Percentiles rank a stretch among this genome's conserved stretches.
phyloP scores from a whole-genome alignment of 768 basidiomycete genomes.

The Pleurotus salmoneostramineus region DNA sequence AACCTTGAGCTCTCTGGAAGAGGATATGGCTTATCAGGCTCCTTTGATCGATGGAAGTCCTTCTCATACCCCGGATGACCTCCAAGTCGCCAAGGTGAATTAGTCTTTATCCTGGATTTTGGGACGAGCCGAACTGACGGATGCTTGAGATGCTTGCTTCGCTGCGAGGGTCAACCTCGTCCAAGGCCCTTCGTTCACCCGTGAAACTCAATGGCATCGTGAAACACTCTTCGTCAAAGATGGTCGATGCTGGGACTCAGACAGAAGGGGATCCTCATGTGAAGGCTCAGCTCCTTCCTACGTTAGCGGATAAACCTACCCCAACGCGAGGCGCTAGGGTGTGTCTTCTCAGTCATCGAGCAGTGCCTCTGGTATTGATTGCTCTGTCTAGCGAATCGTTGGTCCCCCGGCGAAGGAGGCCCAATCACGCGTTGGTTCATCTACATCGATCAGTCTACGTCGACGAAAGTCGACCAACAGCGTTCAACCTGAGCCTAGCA shows the following conservation, averaged over 20 bases:
- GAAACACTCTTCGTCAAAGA: conserved; percentile 3
- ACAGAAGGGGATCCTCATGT: conserved; percentile 20
- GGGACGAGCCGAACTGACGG: background rate
- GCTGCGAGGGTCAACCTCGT: conserved; percentile 9
- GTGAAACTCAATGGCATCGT: background rate
- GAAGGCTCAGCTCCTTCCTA: background rate
- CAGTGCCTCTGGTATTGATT: background rate
- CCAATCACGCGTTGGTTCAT: conserved; percentile 24
- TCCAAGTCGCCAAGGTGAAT: conserved; percentile 57
- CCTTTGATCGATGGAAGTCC: conserved; percentile 18
- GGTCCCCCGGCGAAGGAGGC: conserved; percentile 17
- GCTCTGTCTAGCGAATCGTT: conserved; percentile 7
- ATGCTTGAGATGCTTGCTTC: conserved; percentile 22
- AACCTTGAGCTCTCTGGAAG: conserved; percentile 70
- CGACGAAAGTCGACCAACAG: conserved; percentile 27
- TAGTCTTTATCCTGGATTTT: background rate
- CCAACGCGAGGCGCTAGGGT: background rate
- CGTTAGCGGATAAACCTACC: background rate
- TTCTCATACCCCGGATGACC: conserved; percentile 40
- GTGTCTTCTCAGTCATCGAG: background rate
- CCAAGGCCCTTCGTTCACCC: background rate
- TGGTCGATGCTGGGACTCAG: conserved; percentile 19
- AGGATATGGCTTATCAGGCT: conserved; percentile 37
- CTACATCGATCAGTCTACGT: conserved; percentile 33
- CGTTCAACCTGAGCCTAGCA: conserved; percentile 28